A percentile compares a stretch with the other conserved stretches of the same genome.
These are phyloP conservation scores for Mycena maculata DNA, from an alignment of 768 basidiomycete species.

Conservation along the genomic window DNA sequence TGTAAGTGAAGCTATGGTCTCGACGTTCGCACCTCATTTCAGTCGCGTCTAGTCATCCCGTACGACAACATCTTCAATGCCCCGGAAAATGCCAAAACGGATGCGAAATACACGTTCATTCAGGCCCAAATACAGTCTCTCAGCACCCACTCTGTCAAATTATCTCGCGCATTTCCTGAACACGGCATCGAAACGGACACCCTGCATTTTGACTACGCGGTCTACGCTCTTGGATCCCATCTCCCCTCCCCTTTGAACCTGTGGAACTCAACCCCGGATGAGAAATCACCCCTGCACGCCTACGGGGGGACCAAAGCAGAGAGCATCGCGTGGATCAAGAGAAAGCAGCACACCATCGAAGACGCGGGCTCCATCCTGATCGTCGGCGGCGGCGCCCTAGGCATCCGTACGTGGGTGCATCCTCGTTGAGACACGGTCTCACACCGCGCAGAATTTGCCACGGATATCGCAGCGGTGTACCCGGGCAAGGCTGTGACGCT, in stretches of 20 bases:
- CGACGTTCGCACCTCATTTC: not conserved
- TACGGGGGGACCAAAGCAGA: conserved; percentile 61
- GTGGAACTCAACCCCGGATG: conserved; percentile 52
- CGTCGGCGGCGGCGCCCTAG: conserved; percentile 79
- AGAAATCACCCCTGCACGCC: conserved; percentile 22
- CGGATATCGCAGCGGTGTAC: conserved; percentile 68
- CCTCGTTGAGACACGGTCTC: conserved; percentile 5
- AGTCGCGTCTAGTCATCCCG: conserved; percentile 57
- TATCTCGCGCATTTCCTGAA: conserved; percentile 62
- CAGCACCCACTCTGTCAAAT: conserved; percentile 51
- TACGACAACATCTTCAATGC: conserved; percentile 59
- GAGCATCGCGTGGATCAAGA: conserved; percentile 61
- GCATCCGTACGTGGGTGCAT: conserved; percentile 64
- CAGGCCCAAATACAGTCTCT: conserved; percentile 60
- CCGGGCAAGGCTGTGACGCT: conserved; percentile 66
- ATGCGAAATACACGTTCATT: conserved; percentile 46
- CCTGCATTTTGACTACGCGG: conserved; percentile 65
- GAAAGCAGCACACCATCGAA: conserved; percentile 61
- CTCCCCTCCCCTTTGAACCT: conserved; percentile 66
- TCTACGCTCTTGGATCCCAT: conserved; percentile 72
- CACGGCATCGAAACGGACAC: conserved; percentile 49
- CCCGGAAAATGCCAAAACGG: conserved; percentile 28
- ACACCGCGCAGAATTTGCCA: conserved; percentile 63
- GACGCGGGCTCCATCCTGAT: conserved; percentile 65
- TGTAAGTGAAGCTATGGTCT: conserved; percentile 49